Conservation (phyloP, 345 rosid genomes). For the Noccaea caerulescens region DNA sequence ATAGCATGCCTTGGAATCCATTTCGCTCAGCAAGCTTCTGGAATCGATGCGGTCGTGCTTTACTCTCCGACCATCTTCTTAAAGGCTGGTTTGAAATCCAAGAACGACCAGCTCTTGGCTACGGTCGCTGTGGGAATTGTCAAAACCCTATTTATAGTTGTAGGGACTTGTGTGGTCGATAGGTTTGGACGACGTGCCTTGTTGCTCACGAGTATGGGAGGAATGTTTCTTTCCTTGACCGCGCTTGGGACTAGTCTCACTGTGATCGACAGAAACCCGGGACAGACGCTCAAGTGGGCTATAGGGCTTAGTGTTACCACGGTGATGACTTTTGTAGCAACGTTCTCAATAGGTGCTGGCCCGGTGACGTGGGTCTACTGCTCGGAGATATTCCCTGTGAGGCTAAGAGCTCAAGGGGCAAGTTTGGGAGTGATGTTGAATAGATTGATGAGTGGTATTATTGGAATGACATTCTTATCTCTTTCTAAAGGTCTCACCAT, state of each 20-base stretch:
- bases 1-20: conserved; percentile 66
- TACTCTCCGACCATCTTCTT: conserved; percentile 64
- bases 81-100: conserved; percentile 60
- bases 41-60: conserved; percentile 70
- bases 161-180: conserved; percentile 64
- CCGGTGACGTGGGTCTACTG: conserved; percentile 82
- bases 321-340: conserved; percentile 59
- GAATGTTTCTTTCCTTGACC: conserved; percentile 57
- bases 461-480: conserved; percentile 65
- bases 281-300: conserved; percentile 47
- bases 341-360: conserved; percentile 74
- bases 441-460: conserved; percentile 64
- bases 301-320: conserved; percentile 50
- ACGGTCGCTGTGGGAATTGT: conserved; percentile 60
- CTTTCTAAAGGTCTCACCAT: conserved; percentile 51
- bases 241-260: conserved; percentile 55
- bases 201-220: conserved; percentile 56
- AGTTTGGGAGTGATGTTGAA: conserved; percentile 67
- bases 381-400: conserved; percentile 67
- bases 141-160: conserved; percentile 53
- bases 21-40: conserved; percentile 75
- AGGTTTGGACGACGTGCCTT: conserved; percentile 68
- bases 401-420: conserved; percentile 75
- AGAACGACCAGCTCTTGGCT: conserved; percentile 53
- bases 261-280: conserved; percentile 45